A percentile compares a stretch with the other conserved stretches of the same genome.
Conservation (phyloP, 164 flowering plant species). For the Berberis thunbergii region DNA sequence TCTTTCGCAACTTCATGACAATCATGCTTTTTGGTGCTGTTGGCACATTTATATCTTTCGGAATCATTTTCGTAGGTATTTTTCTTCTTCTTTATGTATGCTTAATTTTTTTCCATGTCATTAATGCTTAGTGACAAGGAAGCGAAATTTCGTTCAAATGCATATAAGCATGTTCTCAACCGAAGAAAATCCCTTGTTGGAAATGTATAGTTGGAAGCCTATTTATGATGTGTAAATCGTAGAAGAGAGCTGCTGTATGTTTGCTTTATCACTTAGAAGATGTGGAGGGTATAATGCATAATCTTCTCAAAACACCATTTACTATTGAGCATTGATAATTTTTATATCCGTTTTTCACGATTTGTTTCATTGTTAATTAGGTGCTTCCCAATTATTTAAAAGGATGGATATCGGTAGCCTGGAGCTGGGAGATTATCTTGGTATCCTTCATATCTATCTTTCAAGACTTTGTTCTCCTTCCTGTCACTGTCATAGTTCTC, state of each 20-base stretch:
- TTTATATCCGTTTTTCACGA: too few species aligned
- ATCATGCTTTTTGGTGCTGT: conserved; percentile 74
- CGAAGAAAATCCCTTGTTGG: too few species aligned
- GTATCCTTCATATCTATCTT: conserved; percentile 23
- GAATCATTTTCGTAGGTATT: conserved; percentile 59
- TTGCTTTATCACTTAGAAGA: too few species aligned
- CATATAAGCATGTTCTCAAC: too few species aligned
- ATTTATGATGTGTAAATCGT: too few species aligned
- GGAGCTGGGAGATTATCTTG: conserved; percentile 69
- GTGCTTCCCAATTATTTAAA: conserved; percentile 53
- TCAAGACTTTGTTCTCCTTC: not conserved
- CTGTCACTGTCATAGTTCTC: not conserved
- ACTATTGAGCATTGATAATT: too few species aligned
- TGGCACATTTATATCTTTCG: conserved; percentile 65
- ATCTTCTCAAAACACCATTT: too few species aligned
- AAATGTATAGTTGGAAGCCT: too few species aligned
- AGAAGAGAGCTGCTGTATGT: too few species aligned
- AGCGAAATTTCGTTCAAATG: not conserved
- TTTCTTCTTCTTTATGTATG: not conserved
- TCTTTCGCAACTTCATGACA: conserved; percentile 67
- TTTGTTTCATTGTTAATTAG: conserved; percentile 17
- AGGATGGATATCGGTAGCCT: conserved; percentile 52
- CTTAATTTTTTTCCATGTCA: not conserved
- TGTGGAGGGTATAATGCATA: too few species aligned
- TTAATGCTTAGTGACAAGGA: not conserved